These are phyloP conservation scores for Erysimum pusillum DNA, from an alignment of 441 rosid genomes.

Conservation along the genomic window DNA sequence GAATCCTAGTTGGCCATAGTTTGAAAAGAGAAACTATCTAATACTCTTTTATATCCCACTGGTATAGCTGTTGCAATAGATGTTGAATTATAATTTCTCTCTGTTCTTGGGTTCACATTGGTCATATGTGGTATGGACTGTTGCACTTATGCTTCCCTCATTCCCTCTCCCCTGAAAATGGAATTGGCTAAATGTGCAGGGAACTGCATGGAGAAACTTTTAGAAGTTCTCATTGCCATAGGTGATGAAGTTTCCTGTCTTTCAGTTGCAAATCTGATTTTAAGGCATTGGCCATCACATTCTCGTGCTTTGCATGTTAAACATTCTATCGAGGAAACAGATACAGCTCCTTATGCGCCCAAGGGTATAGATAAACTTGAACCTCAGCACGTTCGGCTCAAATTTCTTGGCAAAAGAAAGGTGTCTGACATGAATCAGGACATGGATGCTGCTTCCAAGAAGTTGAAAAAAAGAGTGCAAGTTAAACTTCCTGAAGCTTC, in stretches of 20 bases:
- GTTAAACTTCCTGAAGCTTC: slow-evolving; percentile 73
- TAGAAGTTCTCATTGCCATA: slow-evolving; percentile 98
- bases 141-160: slow-evolving; percentile 16
- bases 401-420: slow-evolving; percentile 91
- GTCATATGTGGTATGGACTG: slow-evolving; percentile 25
- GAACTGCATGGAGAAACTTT: slow-evolving; percentile 99
- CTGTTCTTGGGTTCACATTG: slow-evolving; percentile 24
- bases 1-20: slow-evolving; percentile 1
- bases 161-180: slow-evolving; percentile 6
- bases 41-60: slow-evolving; percentile 7
- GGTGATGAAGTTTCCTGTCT: slow-evolving; percentile 99
- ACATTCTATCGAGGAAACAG: slow-evolving; percentile 80
- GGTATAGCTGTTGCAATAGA: slow-evolving; percentile 15
- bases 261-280: slow-evolving; percentile 90
- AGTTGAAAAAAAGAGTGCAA: slow-evolving; percentile 64
- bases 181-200: slow-evolving; percentile 58
- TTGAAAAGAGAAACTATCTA: not conserved
- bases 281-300: slow-evolving; percentile 99
- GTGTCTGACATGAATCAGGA: slow-evolving; percentile 62
- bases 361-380: slow-evolving; percentile 96
- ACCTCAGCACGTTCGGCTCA: slow-evolving; percentile 88
- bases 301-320: slow-evolving; percentile 93
- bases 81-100: slow-evolving; percentile 24
- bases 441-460: slow-evolving; percentile 62
- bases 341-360: slow-evolving; percentile 85